Conservation (phyloP, 768 basidiomycete species). For the Leccinum disarticulatum region DNA sequence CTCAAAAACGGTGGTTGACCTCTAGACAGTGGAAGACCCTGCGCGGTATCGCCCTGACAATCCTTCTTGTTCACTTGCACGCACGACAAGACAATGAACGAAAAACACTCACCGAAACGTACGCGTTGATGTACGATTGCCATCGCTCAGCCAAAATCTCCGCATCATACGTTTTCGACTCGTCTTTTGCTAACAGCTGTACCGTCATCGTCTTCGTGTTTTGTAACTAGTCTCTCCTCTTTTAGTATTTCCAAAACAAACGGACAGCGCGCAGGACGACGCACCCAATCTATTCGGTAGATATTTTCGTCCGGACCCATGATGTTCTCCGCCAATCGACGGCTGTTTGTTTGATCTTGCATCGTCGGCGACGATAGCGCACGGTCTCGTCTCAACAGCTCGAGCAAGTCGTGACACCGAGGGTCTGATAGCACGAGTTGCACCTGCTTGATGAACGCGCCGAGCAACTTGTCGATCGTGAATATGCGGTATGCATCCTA, state of each 20-base stretch:
- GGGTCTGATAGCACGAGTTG: constrained; percentile 68
- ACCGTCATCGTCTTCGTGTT: constrained; percentile 66
- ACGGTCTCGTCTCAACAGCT: constrained; percentile 68
- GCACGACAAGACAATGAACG: not conserved
- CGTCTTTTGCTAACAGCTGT: constrained; percentile 79
- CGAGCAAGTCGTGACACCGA: constrained; percentile 71
- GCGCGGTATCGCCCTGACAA: constrained; percentile 55
- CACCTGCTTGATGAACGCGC: constrained; percentile 87
- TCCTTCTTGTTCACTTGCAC: constrained; percentile 1
- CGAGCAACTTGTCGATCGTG: constrained; percentile 90
- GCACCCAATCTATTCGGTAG: constrained; percentile 80
- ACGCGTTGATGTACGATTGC: constrained; percentile 79
- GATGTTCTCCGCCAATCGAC: constrained; percentile 66
- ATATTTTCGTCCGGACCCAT: constrained; percentile 76
- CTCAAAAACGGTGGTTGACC: constrained; percentile 63
- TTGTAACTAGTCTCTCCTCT: constrained; percentile 47
- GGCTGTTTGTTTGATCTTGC: constrained; percentile 69
- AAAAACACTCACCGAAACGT: constrained; percentile 53
- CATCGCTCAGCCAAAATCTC: constrained; percentile 76
- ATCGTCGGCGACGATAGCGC: constrained; percentile 56
- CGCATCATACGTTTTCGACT: constrained; percentile 70
- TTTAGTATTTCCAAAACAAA: not conserved
- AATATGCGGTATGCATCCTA: constrained; percentile 86
- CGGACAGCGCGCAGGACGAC: constrained; percentile 15
- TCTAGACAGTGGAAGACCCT: constrained; percentile 48